Conservation (phyloP, 2,329 filamentous ascomycete species). For the Cladosporium cucumerinum region DNA sequence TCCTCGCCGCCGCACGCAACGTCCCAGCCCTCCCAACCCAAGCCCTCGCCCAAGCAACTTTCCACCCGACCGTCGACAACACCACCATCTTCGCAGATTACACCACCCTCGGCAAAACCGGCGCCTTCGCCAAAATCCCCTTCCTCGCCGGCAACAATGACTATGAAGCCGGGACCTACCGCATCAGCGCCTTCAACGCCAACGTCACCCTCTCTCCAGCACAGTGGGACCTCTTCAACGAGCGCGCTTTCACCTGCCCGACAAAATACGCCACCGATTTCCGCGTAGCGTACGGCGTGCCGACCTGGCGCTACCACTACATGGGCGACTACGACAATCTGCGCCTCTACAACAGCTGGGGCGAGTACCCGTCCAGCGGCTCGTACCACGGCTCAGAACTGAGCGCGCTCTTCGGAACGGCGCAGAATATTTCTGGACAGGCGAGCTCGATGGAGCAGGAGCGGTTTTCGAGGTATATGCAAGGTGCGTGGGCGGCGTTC, state of each 20-base stretch:
- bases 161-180: conserved; percentile 50
- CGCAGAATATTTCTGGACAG: conserved; percentile 26
- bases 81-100: conserved; percentile 24
- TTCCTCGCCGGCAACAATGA: conserved; percentile 44
- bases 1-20: conserved; percentile 16
- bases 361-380: conserved; percentile 19
- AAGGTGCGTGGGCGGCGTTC: conserved; percentile 35
- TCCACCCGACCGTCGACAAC: conserved; percentile 25
- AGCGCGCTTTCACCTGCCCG: conserved; percentile 38
- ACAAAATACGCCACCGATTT: conserved; percentile 39
- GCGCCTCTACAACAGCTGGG: conserved; percentile 17
- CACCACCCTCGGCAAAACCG: conserved; percentile 9
- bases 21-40: conserved; percentile 16
- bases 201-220: conserved; percentile 4
- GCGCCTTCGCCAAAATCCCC: conserved; percentile 40
- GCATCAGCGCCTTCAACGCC: conserved; percentile 33
- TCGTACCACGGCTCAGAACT: conserved; percentile 36
- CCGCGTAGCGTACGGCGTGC: conserved; percentile 31
- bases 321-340: conserved; percentile 29
- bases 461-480: conserved; percentile 25
- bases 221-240: conserved; percentile 15
- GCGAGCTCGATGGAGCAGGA: conserved; percentile 20
- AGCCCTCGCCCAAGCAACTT: conserved; percentile 19
- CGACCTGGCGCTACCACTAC: conserved; percentile 30
- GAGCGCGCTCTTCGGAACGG: conserved; percentile 33